Percentiles rank a stretch among this genome's conserved stretches.
Evolutionary conservation across 805 yeast species (phyloP).

Genomic region (Nakazawaea wyomingensis): DNA sequence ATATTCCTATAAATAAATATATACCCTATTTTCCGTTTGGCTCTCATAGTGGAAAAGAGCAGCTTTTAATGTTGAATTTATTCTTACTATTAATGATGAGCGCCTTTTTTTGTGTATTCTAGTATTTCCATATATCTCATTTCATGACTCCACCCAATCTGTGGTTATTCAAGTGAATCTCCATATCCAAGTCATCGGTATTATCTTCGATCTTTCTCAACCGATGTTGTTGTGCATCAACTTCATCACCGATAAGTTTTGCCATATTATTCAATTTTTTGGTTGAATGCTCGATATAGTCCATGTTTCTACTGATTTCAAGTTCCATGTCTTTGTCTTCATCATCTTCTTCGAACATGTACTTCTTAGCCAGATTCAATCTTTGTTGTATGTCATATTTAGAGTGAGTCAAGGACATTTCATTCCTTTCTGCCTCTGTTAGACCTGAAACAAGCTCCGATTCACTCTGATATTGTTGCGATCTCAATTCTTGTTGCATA

Average conservation of each 20-base stretch:
- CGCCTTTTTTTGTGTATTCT: neutral
- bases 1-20: no score
- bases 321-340: constrained; percentile 92
- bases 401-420: constrained; percentile 10
- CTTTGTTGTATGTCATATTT: neutral
- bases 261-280: constrained; percentile 71
- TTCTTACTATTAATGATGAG: no score
- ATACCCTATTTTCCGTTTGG: no score
- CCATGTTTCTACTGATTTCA: constrained; percentile 78
- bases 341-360: constrained; percentile 81
- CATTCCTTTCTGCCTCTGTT: constrained; percentile 28
- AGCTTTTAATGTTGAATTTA: no score
- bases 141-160: constrained; percentile 43
- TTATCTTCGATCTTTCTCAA: constrained; percentile 73
- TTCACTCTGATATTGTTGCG: constrained; percentile 56
- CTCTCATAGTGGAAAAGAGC: no score
- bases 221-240: constrained; percentile 71
- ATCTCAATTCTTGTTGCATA: constrained; percentile 54
- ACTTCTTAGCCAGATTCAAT: constrained; percentile 50
- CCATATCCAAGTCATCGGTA: constrained; percentile 79
- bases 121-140: neutral
- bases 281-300: constrained; percentile 66
- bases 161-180: constrained; percentile 74
- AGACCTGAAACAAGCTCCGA: constrained; percentile 63
- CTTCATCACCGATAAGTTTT: constrained; percentile 64